A percentile compares a stretch with the other conserved stretches of the same genome.
Conservation (phyloP, 108 stramenopile species). For the Nitzschia palea region DNA sequence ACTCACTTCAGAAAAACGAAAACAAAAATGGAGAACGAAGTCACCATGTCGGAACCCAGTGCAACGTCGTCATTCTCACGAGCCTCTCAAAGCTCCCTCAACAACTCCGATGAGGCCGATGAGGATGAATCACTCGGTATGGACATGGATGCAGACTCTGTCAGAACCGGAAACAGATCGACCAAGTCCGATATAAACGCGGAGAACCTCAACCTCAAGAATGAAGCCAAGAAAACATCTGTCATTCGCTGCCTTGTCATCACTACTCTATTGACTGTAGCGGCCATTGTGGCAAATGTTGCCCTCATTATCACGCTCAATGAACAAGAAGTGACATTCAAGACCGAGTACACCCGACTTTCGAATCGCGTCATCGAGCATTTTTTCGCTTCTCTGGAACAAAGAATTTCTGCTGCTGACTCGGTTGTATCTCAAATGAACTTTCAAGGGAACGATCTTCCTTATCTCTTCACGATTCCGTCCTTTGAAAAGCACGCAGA, state of each 20-base stretch:
- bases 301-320: conserved; percentile 4
- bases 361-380: background rate
- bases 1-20: too few relatives aligned
- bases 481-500: background rate
- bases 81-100: background rate
- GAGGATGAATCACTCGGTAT: background rate
- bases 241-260: conserved; percentile 16
- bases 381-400: background rate
- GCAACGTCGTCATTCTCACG: too few relatives aligned
- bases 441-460: background rate
- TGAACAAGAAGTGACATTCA: conserved; percentile 10
- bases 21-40: too few relatives aligned
- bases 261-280: conserved; percentile 2
- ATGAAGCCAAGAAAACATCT: conserved; percentile 7
- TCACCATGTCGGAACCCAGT: too few relatives aligned
- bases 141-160: background rate
- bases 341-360: conserved; percentile 1
- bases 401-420: conserved; percentile 5
- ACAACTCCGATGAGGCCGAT: too few relatives aligned
- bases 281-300: conserved; percentile 16
- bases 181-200: background rate
- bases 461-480: background rate
- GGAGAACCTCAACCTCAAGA: conserved; percentile 9
- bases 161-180: too few relatives aligned
- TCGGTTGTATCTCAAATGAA: background rate